phyloP scores from a whole-genome alignment of 257 asterid species.

The Oldenlandia corymbosa region DNA sequence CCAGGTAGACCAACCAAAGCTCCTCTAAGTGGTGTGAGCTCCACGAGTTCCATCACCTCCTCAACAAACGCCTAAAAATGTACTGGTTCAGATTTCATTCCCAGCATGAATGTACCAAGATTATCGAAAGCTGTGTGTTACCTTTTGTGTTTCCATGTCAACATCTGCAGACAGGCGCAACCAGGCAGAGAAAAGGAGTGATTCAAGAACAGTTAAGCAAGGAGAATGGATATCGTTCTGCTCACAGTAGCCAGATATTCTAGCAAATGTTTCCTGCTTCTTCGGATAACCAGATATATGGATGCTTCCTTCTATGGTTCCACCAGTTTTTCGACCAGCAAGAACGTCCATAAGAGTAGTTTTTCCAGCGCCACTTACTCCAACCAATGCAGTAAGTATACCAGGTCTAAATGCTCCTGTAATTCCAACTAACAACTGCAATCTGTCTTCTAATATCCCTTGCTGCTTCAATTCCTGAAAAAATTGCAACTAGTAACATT shows the following conservation, averaged over 20 bases:
- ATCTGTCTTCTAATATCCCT: conserved; percentile 67
- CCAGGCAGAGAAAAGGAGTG: conserved; percentile 90
- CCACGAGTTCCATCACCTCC: conserved; percentile 97
- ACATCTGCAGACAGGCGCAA: conserved; percentile 72
- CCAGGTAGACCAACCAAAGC: conserved; percentile 94
- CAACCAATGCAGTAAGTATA: conserved; percentile 92
- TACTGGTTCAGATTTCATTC: conserved; percentile 21
- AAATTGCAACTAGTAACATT: not conserved
- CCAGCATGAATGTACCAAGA: conserved; percentile 10
- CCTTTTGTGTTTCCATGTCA: conserved; percentile 81
- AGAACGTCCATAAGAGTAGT: conserved; percentile 98
- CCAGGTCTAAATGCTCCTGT: conserved; percentile 94
- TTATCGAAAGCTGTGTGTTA: conserved; percentile 23
- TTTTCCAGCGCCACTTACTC: conserved; percentile 96
- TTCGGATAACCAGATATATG: conserved; percentile 82
- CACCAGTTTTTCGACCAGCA: conserved; percentile 96
- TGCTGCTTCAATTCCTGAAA: conserved; percentile 89
- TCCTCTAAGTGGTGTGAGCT: conserved; percentile 71
- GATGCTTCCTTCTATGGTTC: conserved; percentile 73
- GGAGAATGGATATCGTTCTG: conserved; percentile 97
- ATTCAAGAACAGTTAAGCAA: conserved; percentile 80
- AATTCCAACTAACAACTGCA: conserved; percentile 68
- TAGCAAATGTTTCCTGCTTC: conserved; percentile 88
- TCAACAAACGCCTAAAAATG: conserved; percentile 80
- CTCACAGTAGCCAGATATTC: conserved; percentile 96